Evolutionary conservation across 2,329 filamentous ascomycete species (phyloP).

Genomic region (Cylindrodendrum hubeiense): DNA sequence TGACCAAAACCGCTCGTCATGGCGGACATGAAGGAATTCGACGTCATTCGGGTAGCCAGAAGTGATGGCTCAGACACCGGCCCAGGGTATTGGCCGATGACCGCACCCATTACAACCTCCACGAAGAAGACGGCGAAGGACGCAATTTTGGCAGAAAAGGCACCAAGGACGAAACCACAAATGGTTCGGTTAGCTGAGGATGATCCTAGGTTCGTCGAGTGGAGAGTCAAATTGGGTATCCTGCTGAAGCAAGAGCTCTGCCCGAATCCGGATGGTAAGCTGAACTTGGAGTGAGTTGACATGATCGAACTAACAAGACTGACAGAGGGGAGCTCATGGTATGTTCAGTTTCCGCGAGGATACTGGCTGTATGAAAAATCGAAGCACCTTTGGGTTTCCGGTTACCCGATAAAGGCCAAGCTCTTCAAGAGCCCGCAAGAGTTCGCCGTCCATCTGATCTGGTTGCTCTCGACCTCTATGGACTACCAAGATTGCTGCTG

Average conservation of each 20-base stretch:
- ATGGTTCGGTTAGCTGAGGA: conserved; percentile 58
- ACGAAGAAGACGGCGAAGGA: conserved; percentile 55
- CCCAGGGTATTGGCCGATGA: conserved; percentile 58
- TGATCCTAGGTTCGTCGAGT: conserved; percentile 59
- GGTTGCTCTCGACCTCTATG: conserved; percentile 62
- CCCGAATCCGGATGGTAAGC: conserved; percentile 54
- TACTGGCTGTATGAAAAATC: conserved; percentile 63
- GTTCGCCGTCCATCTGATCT: conserved; percentile 64
- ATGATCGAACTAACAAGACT: conserved; percentile 27
- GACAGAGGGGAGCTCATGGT: conserved; percentile 58
- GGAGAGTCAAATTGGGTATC: conserved; percentile 60
- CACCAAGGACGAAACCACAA: conserved; percentile 55
- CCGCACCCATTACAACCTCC: conserved; percentile 42
- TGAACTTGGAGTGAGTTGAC: neutral
- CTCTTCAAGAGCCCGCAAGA: conserved; percentile 66
- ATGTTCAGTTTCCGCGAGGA: conserved; percentile 58
- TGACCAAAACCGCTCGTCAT: conserved; percentile 30
- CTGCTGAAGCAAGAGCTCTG: conserved; percentile 60
- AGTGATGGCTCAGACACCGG: conserved; percentile 61
- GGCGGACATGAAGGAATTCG: conserved; percentile 55
- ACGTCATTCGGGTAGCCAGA: conserved; percentile 56
- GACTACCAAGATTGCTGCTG: conserved; percentile 65
- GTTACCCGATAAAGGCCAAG: conserved; percentile 61
- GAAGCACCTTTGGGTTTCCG: conserved; percentile 63
- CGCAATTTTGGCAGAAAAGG: conserved; percentile 47